These are phyloP conservation scores for Extremus antarcticus DNA, from an alignment of 495 filamentous ascomycete genomes.

Conservation along the genomic window DNA sequence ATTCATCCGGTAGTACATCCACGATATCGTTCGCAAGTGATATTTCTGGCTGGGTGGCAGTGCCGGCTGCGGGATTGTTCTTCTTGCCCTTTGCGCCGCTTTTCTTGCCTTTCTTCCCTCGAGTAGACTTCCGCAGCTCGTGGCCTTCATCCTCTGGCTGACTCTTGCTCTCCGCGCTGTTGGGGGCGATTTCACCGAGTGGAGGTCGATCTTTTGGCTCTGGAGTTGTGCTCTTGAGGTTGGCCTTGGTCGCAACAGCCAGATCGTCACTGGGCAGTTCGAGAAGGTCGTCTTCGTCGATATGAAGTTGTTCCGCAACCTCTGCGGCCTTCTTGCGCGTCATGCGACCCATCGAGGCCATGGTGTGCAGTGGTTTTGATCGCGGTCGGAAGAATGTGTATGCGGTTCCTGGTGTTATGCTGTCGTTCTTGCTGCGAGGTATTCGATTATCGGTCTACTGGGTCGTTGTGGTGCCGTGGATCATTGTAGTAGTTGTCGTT, in stretches of 20 bases:
- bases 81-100: constrained; percentile 1
- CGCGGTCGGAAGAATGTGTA: background rate
- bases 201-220: constrained; percentile 2
- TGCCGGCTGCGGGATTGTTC: background rate
- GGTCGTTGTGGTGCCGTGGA: too few species aligned
- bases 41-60: background rate
- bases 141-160: background rate
- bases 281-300: constrained; percentile 16
- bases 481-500: too few species aligned
- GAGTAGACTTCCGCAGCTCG: constrained; percentile 6
- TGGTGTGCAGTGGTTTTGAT: background rate
- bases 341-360: constrained; percentile 6
- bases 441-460: background rate
- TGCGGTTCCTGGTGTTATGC: background rate
- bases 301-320: constrained; percentile 14
- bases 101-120: constrained; percentile 5
- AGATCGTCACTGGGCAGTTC: background rate
- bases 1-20: background rate
- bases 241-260: background rate
- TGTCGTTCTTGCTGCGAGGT: background rate
- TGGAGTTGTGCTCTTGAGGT: background rate
- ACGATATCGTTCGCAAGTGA: background rate
- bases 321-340: constrained; percentile 18
- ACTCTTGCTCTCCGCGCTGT: constrained; percentile 10
- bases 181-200: constrained; percentile 9